Evolutionary conservation across 73 alveolate species (phyloP).

Genomic region (Paramecium octaurelia): DNA sequence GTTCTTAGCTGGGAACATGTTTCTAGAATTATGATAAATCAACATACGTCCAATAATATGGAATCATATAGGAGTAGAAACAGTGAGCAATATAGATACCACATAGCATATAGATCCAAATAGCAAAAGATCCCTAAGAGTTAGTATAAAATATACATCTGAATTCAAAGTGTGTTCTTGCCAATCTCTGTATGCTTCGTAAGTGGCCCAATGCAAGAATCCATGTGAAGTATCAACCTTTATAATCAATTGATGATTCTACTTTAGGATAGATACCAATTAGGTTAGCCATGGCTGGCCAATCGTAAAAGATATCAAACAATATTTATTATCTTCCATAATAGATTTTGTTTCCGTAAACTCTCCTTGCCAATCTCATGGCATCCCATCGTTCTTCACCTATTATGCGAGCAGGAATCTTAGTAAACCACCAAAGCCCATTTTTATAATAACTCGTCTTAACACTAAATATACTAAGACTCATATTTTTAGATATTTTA

Average conservation of each 20-base stretch:
- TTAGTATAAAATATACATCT: conserved; percentile 7
- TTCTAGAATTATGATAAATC: background rate
- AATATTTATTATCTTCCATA: conserved; percentile 58
- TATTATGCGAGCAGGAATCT: conserved; percentile 45
- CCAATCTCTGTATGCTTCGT: conserved; percentile 64
- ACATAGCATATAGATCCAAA: conserved; percentile 47
- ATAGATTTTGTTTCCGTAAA: conserved; percentile 40
- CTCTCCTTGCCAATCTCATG: conserved; percentile 59
- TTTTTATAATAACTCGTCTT: conserved; percentile 49
- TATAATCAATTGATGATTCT: background rate
- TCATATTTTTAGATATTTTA: background rate
- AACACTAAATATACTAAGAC: conserved; percentile 48
- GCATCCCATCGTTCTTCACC: conserved; percentile 64
- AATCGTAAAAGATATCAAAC: conserved; percentile 53
- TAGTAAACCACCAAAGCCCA: conserved; percentile 65
- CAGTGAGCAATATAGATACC: conserved; percentile 49
- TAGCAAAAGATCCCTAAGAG: conserved; percentile 58
- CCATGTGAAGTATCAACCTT: conserved; percentile 62
- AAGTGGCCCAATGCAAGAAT: conserved; percentile 39
- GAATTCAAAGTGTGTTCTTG: conserved; percentile 59
- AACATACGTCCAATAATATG: conserved; percentile 61
- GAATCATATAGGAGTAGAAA: conserved; percentile 48
- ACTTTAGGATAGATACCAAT: conserved; percentile 65
- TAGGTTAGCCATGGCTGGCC: conserved; percentile 58
- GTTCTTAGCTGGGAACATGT: conserved; percentile 50